Conservation (phyloP, 2,329 filamentous ascomycete genomes). For the Pezicula carpinea region DNA sequence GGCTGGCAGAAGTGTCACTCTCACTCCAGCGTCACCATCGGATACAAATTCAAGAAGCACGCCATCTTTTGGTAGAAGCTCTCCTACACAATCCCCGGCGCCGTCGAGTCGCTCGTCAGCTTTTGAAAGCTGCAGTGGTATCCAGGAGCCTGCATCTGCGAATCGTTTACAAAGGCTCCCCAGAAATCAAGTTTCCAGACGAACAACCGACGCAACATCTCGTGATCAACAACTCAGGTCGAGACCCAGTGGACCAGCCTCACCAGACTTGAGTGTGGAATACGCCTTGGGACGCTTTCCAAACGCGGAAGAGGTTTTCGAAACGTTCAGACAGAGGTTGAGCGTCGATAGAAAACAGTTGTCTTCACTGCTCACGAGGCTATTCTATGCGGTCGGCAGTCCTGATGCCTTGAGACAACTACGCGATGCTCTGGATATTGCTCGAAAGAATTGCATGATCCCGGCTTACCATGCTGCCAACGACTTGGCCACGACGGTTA, state of each 20-base stretch:
- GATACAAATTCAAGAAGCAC: background rate
- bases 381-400: background rate
- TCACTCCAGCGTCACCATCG: background rate
- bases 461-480: background rate
- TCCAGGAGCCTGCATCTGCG: background rate
- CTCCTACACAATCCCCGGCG: background rate
- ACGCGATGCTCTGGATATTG: conserved; percentile 1
- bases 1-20: background rate
- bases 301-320: conserved; percentile 2
- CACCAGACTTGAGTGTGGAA: background rate
- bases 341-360: background rate
- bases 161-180: background rate
- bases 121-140: background rate
- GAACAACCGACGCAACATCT: background rate
- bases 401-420: conserved; percentile 1
- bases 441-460: conserved; percentile 2
- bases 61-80: background rate
- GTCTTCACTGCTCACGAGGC: background rate
- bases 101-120: background rate
- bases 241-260: background rate
- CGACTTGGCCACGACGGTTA: conserved; percentile 1
- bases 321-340: background rate
- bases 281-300: background rate
- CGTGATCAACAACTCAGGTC: background rate
- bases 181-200: background rate